Evolutionary conservation across 2,329 filamentous ascomycete genomes (phyloP), one percentile per base, ranked within the genome.

Genomic region (Colletotrichum trifolii): DNA sequence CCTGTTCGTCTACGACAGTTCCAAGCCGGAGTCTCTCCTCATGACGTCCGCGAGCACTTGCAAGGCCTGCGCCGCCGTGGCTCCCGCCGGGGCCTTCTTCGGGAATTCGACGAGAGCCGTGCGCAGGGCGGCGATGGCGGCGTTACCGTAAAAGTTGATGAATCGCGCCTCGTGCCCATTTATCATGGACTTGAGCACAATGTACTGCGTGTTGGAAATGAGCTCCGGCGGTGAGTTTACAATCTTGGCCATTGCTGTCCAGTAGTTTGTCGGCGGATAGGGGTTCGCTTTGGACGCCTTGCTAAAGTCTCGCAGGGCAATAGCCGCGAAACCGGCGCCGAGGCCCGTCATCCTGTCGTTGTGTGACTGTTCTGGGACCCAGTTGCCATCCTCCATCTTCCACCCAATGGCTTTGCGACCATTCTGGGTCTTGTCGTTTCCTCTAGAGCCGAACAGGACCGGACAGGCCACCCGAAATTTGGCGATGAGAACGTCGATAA

Each of bases 381-480:
- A 95, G 7, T 79, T 78, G 6, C 84, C 82, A 8, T 80, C 83
- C 11, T 88, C 85, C 69, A 83, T 87, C 76, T 83, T 85, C 93
- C 93, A 97, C 0, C 93, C 93, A 2, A 97, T 77, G n/a, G 86
- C 84, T 15, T 77, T 70, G 11, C 89, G 86, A 1, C 93, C 93
- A 10, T 82, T 81, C 49, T 88, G 85, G 1, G 89, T 96, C 67
- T 84, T 89, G 74, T 97, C 93, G 67, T 83, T 88, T 33, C 93
- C 94, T 47, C 87, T 85, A 69, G 94, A 87, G 15, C 95, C 95
- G 74, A 96, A 98, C 0, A 99, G 82, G 2, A 94, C 89, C 0
- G 96, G 95, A 71, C 93, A 97, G 4, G 87, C 83, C 13, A 91
- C 83, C 65, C 94, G 89, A 72, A 92, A 91, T 76, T 98, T 97